Conservation (phyloP, 108 stramenopile genomes). For the Fragilariopsis cylindrus region DNA sequence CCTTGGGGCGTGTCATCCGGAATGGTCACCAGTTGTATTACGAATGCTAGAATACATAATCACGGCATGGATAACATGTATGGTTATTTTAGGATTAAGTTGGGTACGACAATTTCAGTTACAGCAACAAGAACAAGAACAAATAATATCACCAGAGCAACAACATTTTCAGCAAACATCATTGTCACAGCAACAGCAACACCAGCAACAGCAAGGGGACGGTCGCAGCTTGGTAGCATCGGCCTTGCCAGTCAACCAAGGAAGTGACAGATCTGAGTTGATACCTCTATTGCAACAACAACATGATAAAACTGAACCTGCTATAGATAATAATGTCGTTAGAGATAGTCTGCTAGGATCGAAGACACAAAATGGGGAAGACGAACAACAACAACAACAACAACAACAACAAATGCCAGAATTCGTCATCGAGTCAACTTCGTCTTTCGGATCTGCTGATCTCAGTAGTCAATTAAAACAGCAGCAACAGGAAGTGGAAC, state of each 20-base stretch:
- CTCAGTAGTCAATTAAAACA: conserved; percentile 2
- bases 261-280: neutral
- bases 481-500: conserved; percentile 11
- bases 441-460: conserved; percentile 2
- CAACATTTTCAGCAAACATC: conserved; percentile 7
- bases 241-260: no score
- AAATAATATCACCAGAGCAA: neutral
- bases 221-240: neutral
- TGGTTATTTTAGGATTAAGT: conserved; percentile 41
- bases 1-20: conserved; percentile 33
- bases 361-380: neutral
- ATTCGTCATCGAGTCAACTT: neutral
- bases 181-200: neutral
- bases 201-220: neutral
- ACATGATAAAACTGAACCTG: neutral
- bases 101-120: conserved; percentile 18
- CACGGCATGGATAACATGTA: conserved; percentile 72
- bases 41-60: conserved; percentile 37
- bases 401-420: neutral
- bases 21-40: conserved; percentile 15
- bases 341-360: neutral
- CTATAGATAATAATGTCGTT: neutral
- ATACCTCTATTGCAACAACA: conserved; percentile 4
- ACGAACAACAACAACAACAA: neutral
- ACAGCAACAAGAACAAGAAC: neutral